phyloP scores from a whole-genome alignment of 2,329 filamentous ascomycete genomes.

The Alternaria sp. region DNA sequence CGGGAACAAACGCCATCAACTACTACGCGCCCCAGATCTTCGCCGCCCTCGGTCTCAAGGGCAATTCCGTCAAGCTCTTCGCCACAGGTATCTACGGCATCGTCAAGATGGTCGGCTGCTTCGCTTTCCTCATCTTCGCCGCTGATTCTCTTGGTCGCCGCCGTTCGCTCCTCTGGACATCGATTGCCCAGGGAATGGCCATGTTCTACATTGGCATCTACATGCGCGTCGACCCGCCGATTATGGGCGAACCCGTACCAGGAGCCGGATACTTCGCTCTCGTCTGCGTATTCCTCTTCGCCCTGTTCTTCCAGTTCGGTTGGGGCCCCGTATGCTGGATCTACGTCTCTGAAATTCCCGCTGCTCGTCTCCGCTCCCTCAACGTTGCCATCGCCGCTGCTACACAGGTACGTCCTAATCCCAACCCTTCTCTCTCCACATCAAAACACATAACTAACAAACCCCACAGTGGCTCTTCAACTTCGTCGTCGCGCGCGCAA shows the following conservation, averaged over 20 bases:
- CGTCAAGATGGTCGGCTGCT: constrained; percentile 70
- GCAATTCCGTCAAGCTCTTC: constrained; percentile 66
- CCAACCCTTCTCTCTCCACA: not conserved
- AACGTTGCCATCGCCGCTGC: constrained; percentile 73
- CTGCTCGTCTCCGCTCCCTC: constrained; percentile 63
- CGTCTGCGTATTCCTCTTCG: constrained; percentile 75
- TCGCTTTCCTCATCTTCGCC: constrained; percentile 69
- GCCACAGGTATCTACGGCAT: constrained; percentile 77
- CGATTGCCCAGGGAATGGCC: constrained; percentile 64
- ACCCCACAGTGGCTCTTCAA: constrained; percentile 77
- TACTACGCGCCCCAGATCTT: constrained; percentile 77
- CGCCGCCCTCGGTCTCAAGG: constrained; percentile 65
- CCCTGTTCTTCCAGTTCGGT: constrained; percentile 64
- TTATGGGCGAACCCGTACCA: constrained; percentile 61
- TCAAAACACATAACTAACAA: not conserved
- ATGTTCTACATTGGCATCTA: constrained; percentile 78
- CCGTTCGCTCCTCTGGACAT: constrained; percentile 68
- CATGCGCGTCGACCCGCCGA: constrained; percentile 66
- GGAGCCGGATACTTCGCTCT: constrained; percentile 73
- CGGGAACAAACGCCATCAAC: constrained; percentile 60
- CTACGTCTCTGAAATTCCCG: constrained; percentile 72
- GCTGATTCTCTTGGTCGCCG: constrained; percentile 73
- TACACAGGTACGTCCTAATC: not conserved
- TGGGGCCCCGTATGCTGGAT: constrained; percentile 79
- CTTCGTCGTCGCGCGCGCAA: constrained; percentile 71